Percentiles rank a stretch among this genome's conserved stretches.
phyloP scores from a whole-genome alignment of 345 rosid species.

The Syzygium aromaticum region DNA sequence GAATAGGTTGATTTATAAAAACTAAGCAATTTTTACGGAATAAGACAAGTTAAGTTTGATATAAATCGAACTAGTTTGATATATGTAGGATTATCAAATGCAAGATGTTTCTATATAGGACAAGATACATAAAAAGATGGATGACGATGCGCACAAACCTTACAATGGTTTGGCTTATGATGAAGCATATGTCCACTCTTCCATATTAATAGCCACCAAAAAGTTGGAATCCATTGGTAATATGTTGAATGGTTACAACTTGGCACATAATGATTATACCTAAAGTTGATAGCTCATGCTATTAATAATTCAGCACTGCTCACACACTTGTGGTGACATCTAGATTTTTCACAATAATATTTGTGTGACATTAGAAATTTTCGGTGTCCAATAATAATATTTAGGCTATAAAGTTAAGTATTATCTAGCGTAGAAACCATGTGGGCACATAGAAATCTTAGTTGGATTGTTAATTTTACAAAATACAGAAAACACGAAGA shows the following conservation, averaged over 20 bases:
- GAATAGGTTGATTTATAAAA: not conserved
- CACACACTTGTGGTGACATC: not conserved
- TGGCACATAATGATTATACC: not conserved
- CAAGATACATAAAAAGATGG: not conserved
- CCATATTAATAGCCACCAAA: fast-evolving
- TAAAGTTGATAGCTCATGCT: not conserved
- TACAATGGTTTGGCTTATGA: not conserved
- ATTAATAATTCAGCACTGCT: not conserved
- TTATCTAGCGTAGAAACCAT: not conserved
- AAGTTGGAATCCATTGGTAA: not conserved
- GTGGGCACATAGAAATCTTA: not conserved
- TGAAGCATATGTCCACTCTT: fast-evolving
- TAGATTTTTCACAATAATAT: not conserved
- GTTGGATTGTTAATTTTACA: not conserved
- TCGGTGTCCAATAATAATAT: fast-evolving
- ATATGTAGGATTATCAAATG: not conserved
- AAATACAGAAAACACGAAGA: fast-evolving
- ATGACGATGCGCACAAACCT: not conserved
- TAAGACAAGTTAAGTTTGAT: not conserved
- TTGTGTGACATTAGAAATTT: not conserved
- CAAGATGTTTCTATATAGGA: not conserved
- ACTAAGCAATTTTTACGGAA: not conserved
- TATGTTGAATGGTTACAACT: not conserved
- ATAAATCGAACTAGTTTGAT: not conserved
- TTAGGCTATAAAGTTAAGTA: not conserved